These are phyloP conservation scores for Rubia occidens DNA, from an alignment of 305 asterid species.

Conservation along the genomic window DNA sequence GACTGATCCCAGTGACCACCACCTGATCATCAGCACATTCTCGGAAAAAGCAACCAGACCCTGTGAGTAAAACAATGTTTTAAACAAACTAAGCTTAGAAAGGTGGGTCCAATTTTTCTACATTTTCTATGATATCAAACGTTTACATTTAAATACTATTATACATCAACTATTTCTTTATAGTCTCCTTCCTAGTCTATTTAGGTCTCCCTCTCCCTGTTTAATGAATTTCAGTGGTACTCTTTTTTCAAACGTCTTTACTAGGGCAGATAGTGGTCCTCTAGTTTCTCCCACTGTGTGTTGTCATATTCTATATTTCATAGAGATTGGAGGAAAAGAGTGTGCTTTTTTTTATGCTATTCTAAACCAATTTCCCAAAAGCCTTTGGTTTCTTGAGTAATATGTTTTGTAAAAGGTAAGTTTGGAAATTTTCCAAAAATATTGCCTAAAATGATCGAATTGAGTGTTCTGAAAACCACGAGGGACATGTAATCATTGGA, in stretches of 20 bases:
- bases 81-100: not conserved
- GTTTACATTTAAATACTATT: too few species aligned
- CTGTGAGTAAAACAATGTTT: conserved; percentile 33
- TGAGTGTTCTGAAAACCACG: not conserved
- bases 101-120: not conserved
- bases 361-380: not conserved
- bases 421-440: not conserved
- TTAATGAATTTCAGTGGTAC: not conserved
- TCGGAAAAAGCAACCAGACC: conserved; percentile 93
- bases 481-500: not conserved
- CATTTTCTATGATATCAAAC: not conserved
- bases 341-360: not conserved
- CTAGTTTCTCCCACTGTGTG: not conserved
- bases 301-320: too few species aligned
- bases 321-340: not conserved
- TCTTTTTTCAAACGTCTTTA: not conserved
- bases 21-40: conserved; percentile 81
- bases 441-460: not conserved
- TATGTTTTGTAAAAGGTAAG: not conserved
- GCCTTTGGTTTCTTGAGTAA: not conserved
- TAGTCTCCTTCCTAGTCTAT: not conserved
- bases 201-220: not conserved
- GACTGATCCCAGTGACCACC: conserved; percentile 94
- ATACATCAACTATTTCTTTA: not conserved
- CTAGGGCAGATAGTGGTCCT: not conserved